Percentiles rank a stretch among this genome's conserved stretches.
Conservation (phyloP, 1,284 basidiomycete species). For the Trichosporon sp. region DNA sequence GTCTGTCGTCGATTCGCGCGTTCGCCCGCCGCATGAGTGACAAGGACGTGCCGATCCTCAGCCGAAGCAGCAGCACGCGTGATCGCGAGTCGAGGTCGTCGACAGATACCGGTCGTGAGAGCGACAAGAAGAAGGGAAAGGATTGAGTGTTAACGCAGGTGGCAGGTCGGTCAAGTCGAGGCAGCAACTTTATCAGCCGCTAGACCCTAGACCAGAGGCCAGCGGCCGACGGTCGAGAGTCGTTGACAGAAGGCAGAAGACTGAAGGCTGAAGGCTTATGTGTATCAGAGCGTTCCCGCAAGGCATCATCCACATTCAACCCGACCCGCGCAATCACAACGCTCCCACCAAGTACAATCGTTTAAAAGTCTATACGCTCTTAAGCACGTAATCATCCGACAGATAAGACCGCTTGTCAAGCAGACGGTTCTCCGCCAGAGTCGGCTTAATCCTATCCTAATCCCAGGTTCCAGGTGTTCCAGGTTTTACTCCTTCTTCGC, state of each 20-base stretch:
- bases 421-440: no score
- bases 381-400: no score
- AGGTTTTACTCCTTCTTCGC: no score
- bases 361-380: neutral
- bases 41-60: slow-evolving; percentile 21
- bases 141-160: neutral
- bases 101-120: neutral
- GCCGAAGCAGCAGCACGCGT: slow-evolving; percentile 1
- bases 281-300: neutral
- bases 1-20: slow-evolving; percentile 38
- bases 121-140: slow-evolving; percentile 2
- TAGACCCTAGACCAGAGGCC: no score
- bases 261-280: no score
- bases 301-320: neutral
- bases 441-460: no score
- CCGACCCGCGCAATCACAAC: neutral
- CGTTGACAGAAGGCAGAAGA: no score
- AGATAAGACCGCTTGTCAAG: no score
- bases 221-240: no score
- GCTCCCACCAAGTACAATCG: neutral
- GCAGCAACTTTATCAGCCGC: neutral
- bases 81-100: neutral
- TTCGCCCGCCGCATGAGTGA: slow-evolving; percentile 41
- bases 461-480: no score
- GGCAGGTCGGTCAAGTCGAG: neutral